A percentile compares a stretch with the other conserved stretches of the same genome.
These are phyloP conservation scores for Calonectria fujianensis DNA, from an alignment of 2,329 filamentous ascomycete genomes.

Conservation along the genomic window DNA sequence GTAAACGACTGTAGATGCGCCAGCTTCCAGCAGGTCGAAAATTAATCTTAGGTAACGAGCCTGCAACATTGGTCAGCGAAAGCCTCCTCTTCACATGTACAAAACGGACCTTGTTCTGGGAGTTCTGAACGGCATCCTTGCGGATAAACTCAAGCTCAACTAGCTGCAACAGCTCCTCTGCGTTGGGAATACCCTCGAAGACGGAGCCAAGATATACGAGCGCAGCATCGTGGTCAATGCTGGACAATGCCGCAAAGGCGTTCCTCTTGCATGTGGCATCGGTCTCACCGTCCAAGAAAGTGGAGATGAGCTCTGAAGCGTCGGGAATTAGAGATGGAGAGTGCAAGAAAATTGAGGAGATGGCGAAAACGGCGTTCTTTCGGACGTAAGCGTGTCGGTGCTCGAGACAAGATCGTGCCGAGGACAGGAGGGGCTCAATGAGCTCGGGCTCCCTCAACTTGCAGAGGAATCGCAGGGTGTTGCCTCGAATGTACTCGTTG, in stretches of 20 bases:
- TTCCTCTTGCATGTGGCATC: conserved; percentile 98
- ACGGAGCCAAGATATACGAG: conserved; percentile 90
- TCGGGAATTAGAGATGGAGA: conserved; percentile 95
- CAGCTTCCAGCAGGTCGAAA: conserved; percentile 95
- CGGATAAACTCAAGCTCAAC: conserved; percentile 98
- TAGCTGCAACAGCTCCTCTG: conserved; percentile 93
- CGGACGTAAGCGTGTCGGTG: conserved; percentile 98
- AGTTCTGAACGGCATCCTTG: conserved; percentile 96
- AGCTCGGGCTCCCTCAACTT: conserved; percentile 97
- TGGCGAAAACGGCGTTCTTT: conserved; percentile 97
- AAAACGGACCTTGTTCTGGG: conserved; percentile 87
- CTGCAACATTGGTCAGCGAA: conserved; percentile 64
- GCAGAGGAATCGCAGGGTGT: conserved; percentile 97
- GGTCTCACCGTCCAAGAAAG: conserved; percentile 92
- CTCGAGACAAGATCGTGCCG: conserved; percentile 92
- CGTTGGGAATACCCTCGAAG: conserved; percentile 95
- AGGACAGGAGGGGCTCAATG: conserved; percentile 95
- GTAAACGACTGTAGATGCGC: conserved; percentile 95
- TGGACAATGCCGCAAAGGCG: conserved; percentile 92
- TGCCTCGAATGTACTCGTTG: conserved; percentile 98
- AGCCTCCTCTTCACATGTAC: conserved; percentile 25
- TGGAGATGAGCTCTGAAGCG: conserved; percentile 91
- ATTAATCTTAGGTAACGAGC: conserved; percentile 95
- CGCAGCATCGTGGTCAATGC: conserved; percentile 95
- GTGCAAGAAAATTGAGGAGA: conserved; percentile 93